Evolutionary conservation across 106 monocot genomes (phyloP), one percentile per base, ranked within the genome.

Genomic region (Acanthochlamys bracteata): DNA sequence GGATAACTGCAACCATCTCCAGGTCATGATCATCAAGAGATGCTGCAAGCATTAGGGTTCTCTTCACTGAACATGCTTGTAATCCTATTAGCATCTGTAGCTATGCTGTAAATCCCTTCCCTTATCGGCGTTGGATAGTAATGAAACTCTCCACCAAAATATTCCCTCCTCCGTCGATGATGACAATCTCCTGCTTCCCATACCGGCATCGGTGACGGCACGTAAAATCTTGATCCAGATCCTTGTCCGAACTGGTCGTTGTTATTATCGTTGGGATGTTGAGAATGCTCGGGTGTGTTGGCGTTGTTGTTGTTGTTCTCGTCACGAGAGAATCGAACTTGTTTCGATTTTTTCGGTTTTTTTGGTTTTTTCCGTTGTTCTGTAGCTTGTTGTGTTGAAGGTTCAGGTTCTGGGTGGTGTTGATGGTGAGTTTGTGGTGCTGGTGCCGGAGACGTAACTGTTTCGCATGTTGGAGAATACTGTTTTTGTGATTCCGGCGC

Each of bases 11-110:
- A n/a, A n/a, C n/a, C n/a, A n/a, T n/a, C n/a, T n/a, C n/a, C n/a
- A n/a, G 33, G 6, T 33, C 33, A 33, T 33, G 33, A 33, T 49
- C 17, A 17, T 63, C 63, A 63, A 43, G 14, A 12, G n/a, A 63
- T 63, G 23, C 43, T 63, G 21, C 63, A 63, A 21, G 63, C 63
- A 63, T 63, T 63, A 10, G 63, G 63, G 45, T 63, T 63, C 63
- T 63, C 63, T 23, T 63, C 63, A 23, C 63, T 63, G 43, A 63
- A 63, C 7, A 63, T 63, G 2, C 11, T 63, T 10, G 63, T 63
- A 0, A 63, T 22, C 11, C 42, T 17, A 45, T 63, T 63, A 21
- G 63, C 63, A 63, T 63, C 63, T 7, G 63, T 63, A 11, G 63
- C 63, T 43, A 63, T 63, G 19, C 45, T 63, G 43, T 63, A 63